phyloP scores from a whole-genome alignment of 306 rosid species.

The Quercus variabilis region DNA sequence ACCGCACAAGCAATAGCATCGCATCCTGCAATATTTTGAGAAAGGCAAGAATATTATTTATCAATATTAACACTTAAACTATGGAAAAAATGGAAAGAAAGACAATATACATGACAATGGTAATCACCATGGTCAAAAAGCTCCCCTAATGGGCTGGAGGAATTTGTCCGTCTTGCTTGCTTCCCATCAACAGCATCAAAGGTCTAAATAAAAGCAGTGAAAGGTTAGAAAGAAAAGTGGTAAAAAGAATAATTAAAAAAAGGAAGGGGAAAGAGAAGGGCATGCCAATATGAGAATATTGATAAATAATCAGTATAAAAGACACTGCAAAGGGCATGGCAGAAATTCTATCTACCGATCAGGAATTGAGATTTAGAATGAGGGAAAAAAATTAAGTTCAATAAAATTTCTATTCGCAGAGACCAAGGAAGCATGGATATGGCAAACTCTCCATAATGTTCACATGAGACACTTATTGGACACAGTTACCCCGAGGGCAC shows the following conservation, averaged over 20 bases:
- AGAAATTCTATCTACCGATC: too few species aligned
- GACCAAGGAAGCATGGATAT: too few species aligned
- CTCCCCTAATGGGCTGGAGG: conserved; percentile 97
- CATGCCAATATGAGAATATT: too few species aligned
- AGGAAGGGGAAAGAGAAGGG: background rate
- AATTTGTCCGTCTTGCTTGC: conserved; percentile 95
- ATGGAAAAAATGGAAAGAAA: background rate
- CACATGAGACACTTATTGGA: too few species aligned
- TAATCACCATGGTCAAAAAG: conserved; percentile 90
- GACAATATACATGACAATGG: conserved; percentile 7
- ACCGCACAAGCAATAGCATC: conserved; percentile 99
- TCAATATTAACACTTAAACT: conserved; percentile 17
- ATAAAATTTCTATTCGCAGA: too few species aligned
- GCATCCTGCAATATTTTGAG: conserved; percentile 68
- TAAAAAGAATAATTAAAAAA: background rate
- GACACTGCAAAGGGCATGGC: too few species aligned
- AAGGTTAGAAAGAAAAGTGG: conserved; percentile 7
- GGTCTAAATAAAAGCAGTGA: conserved; percentile 46
- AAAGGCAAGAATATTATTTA: conserved; percentile 14
- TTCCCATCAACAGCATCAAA: conserved; percentile 99
- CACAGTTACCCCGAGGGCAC: too few species aligned
- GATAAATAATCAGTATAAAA: too few species aligned
- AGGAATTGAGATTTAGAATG: too few species aligned
- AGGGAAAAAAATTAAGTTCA: too few species aligned
- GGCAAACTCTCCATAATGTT: too few species aligned